Conservation (phyloP, 345 rosid species). For the Boechera retrofracta region DNA sequence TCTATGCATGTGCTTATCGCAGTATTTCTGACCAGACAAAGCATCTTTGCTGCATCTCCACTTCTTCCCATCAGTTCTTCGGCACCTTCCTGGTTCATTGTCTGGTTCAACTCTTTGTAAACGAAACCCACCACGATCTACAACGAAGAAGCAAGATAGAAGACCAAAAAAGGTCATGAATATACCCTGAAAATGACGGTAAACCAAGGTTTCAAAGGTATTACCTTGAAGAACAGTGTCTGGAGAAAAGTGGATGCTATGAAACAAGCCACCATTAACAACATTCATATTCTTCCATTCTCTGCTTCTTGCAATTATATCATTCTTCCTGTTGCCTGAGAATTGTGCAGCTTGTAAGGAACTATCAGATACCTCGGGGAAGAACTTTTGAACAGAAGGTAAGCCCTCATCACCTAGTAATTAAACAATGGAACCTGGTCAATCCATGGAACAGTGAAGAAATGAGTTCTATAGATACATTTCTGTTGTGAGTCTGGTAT, state of each 20-base stretch:
- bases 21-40: too few species aligned
- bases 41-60: too few species aligned
- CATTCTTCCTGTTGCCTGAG: slow-evolving; percentile 38
- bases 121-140: too few species aligned
- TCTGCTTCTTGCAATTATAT: slow-evolving; percentile 39
- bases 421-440: slow-evolving; percentile 22
- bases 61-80: too few species aligned
- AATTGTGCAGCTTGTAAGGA: slow-evolving; percentile 34
- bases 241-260: slow-evolving; percentile 54
- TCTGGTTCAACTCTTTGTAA: too few species aligned
- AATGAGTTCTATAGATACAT: background rate
- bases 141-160: too few species aligned
- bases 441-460: slow-evolving; percentile 11
- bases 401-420: slow-evolving; percentile 38
- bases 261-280: slow-evolving; percentile 36
- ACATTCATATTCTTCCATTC: slow-evolving; percentile 41
- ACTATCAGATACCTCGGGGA: slow-evolving; percentile 39
- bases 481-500: background rate
- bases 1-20: too few species aligned
- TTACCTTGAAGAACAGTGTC: slow-evolving; percentile 72
- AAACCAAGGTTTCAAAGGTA: too few species aligned
- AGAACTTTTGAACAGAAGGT: slow-evolving; percentile 41
- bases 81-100: too few species aligned
- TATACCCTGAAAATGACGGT: too few species aligned
- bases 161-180: too few species aligned